Evolutionary conservation across 805 yeast genomes (phyloP), one percentile per base, ranked within the genome.

Genomic region (Pichia phayaonensis): DNA sequence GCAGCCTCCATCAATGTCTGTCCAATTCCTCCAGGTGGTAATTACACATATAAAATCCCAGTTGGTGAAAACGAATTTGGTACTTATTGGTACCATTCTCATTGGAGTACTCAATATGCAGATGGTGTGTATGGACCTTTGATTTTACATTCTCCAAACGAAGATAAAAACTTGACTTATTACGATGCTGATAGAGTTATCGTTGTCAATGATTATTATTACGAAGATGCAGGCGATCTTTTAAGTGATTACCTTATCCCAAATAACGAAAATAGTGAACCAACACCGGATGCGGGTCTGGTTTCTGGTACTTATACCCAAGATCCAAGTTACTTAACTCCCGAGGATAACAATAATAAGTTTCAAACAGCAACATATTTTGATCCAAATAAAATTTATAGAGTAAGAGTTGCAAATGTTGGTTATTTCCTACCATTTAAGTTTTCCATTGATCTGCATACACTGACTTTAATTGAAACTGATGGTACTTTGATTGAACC

Each of bases 371-470:
- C 54, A 18, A 48, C 51, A 20, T 53, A 59, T n/a, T 73, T 80
- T 12, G 59, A 72, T 45, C 73, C 75, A 4, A 63, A 68, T 46
- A 72, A 67, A 40, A 74, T 74, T 8, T 78, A 78, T 59, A 62
- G 77, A 42, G 53, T 81, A 34, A 66, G 84, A 54, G 60, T 81
- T 24, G 69, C 75, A 45, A 81, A 81, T 58, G 69, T 72, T 49
- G 86, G 86, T 4, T 73, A 78, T 64, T 79, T 82, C 44, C 77
- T 76, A 3, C 74, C 84, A 3, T 83, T 80, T 59, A 72, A 72
- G 54, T 64, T 81, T 46, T 74, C 73, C 54, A 68, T 81, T 49
- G 81, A 77, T 58, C 76, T 71, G 55, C 84, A 79, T 61, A 67
- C 65, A 21, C 65, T 81, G 57, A 72, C 76, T 2, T 71, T 81